Evolutionary conservation across 2,329 filamentous ascomycete genomes (phyloP).

Genomic region (Fusarium decemcellulare): DNA sequence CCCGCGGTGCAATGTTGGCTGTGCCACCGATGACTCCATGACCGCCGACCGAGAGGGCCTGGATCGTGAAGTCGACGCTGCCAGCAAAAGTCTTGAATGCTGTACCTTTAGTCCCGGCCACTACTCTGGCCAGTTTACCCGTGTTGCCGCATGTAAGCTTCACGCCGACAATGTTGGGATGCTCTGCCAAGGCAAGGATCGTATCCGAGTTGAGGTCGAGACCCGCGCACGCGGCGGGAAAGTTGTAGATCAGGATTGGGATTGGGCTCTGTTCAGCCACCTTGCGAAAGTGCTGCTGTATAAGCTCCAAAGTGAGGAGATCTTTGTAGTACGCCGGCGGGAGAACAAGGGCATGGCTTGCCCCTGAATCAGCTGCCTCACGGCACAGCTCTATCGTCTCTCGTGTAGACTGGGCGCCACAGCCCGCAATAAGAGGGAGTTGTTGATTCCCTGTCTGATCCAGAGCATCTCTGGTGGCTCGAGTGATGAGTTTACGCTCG

Average conservation of each 20-base stretch:
- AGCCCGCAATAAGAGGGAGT: slow-evolving; percentile 78
- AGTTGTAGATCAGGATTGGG: slow-evolving; percentile 76
- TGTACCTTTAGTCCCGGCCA: slow-evolving; percentile 56
- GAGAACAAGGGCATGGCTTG: slow-evolving; percentile 76
- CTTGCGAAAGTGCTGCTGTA: slow-evolving; percentile 73
- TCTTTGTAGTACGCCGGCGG: slow-evolving; percentile 79
- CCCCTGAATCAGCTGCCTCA: slow-evolving; percentile 75
- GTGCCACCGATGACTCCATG: slow-evolving; percentile 80
- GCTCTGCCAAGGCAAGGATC: slow-evolving; percentile 65
- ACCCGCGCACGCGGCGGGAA: slow-evolving; percentile 69
- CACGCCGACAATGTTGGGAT: slow-evolving; percentile 72
- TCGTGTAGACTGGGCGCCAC: slow-evolving; percentile 76
- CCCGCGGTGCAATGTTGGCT: slow-evolving; percentile 77
- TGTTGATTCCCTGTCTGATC: slow-evolving; percentile 67
- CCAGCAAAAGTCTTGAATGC: slow-evolving; percentile 79
- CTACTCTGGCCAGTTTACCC: slow-evolving; percentile 68
- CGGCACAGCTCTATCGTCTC: slow-evolving; percentile 76
- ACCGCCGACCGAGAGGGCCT: slow-evolving; percentile 78
- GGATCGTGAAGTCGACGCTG: slow-evolving; percentile 81
- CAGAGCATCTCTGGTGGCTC: slow-evolving; percentile 72
- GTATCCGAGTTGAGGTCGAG: slow-evolving; percentile 71
- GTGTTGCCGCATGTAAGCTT: slow-evolving; percentile 77
- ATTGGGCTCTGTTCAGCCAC: slow-evolving; percentile 72
- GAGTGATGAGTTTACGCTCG: slow-evolving; percentile 76
- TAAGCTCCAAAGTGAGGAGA: slow-evolving; percentile 69